Evolutionary conservation across 108 stramenopile genomes (phyloP), one percentile per base, ranked within the genome.

Genomic region (Pseudonitzschia multiseries): DNA sequence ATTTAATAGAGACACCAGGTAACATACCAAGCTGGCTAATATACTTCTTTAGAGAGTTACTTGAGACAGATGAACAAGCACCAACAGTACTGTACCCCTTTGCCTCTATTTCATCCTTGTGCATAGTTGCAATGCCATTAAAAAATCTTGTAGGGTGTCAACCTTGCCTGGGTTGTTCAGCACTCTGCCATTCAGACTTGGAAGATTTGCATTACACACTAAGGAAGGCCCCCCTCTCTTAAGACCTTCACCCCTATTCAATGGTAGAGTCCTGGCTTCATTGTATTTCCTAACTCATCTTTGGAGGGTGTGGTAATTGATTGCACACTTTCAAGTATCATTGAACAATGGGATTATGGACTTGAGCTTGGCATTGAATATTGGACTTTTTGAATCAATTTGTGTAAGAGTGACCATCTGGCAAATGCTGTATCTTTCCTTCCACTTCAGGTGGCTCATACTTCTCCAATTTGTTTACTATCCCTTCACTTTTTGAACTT

Each of bases 151-250:
- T 17, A 26, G n/a, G 8, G 54, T 56, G n/a, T 56, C 54, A 56
- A 56, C 24, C 15, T 56, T 56, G 12, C 54, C 54, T 56, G 54
- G 15, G 15, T 56, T 56, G 12, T 56, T 8, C 54, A 56, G 15
- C 8, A 56, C 54, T 56, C 54, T 26, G 15, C 24, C 15, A 26
- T 56, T 56, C 24, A 56, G 54, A 56, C 54, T 56, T 56, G 54
- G n/a, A 24, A 56, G 54, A 56, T 56, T 26, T 5, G 12, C 8
- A 8, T 6, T 56, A 12, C 10, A 24, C 24, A 56, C 54, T 8
- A 56, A 8, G 6, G 54, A 5, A 8, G 54, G 54, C 24, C 54
- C 15, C 15, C 54, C 54, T 56, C 24, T 26, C 15, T 8, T 26
- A 56, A 56, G 8, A 17, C 54, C 54, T 14, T 56, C 54, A 56